Conservation (phyloP, 2,329 filamentous ascomycete genomes). For the Xylaria sp. region DNA sequence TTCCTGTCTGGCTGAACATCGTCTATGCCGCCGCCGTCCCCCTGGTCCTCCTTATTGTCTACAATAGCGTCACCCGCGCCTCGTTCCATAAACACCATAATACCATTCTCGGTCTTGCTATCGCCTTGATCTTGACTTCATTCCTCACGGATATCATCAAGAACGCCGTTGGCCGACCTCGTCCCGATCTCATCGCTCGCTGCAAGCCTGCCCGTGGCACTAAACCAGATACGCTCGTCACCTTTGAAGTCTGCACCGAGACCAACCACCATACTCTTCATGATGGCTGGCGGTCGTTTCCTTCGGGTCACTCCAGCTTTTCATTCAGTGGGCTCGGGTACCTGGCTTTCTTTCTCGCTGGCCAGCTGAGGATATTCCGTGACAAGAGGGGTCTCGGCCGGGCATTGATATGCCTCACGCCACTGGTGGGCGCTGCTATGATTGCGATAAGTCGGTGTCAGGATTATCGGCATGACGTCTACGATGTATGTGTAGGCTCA, state of each 20-base stretch:
- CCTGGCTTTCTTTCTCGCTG: conserved; percentile 74
- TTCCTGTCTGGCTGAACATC: conserved; percentile 82
- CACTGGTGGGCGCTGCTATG: conserved; percentile 71
- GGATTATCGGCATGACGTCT: conserved; percentile 78
- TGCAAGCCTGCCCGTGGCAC: conserved; percentile 75
- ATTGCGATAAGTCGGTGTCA: conserved; percentile 76
- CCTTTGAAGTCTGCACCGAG: conserved; percentile 78
- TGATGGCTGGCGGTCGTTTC: conserved; percentile 87
- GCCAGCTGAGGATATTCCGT: conserved; percentile 70
- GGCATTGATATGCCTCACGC: conserved; percentile 67
- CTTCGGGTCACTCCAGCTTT: conserved; percentile 82
- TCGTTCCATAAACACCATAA: conserved; percentile 84
- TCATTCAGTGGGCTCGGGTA: conserved; percentile 83
- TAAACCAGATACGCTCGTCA: conserved; percentile 65
- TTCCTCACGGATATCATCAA: conserved; percentile 94
- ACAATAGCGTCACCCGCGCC: conserved; percentile 71
- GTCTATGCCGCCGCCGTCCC: conserved; percentile 82
- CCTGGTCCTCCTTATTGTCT: conserved; percentile 71
- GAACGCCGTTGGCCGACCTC: conserved; percentile 82
- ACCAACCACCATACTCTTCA: conserved; percentile 75
- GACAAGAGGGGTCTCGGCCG: conserved; percentile 63
- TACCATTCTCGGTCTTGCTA: conserved; percentile 82
- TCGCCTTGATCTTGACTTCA: conserved; percentile 78
- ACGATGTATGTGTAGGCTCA: conserved; percentile 72
- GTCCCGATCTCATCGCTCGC: conserved; percentile 73